These are phyloP conservation scores for Eleusine coracana DNA, from an alignment of 176 grass and related monocot genomes.

Conservation along the genomic window DNA sequence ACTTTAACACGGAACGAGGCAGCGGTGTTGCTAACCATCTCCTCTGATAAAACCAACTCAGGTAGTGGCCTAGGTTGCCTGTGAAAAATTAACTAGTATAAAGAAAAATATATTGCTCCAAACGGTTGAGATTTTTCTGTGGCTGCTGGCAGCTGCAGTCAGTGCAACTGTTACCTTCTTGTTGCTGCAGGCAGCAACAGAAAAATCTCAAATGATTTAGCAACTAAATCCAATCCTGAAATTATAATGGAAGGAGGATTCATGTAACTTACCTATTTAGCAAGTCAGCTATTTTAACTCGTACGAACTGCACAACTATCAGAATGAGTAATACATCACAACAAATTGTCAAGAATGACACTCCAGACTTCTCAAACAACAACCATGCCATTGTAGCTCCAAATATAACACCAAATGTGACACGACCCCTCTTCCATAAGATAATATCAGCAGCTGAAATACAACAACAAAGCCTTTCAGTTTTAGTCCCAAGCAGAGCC, in stretches of 20 bases:
- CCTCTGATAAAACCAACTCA: conserved; percentile 96
- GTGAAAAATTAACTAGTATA: conserved; percentile 9
- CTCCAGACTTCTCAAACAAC: conserved; percentile 85
- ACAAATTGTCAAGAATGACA: conserved; percentile 92
- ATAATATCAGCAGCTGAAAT: conserved; percentile 92
- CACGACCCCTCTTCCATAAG: conserved; percentile 68
- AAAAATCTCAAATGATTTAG: no score
- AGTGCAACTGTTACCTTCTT: no score
- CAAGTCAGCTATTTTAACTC: conserved; percentile 57
- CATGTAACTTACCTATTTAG: conserved; percentile 70
- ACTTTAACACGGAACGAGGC: conserved; percentile 89
- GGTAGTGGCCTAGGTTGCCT: conserved; percentile 88
- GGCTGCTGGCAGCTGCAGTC: no score
- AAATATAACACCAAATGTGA: conserved; percentile 66
- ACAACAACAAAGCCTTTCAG: neutral
- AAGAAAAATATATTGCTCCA: neutral
- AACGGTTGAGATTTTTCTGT: no score
- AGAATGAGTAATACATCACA: conserved; percentile 88
- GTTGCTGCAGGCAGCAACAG: no score
- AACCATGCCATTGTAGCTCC: conserved; percentile 76
- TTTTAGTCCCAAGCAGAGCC: neutral
- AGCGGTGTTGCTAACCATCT: conserved; percentile 87
- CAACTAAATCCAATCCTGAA: conserved; percentile 11
- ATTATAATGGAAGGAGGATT: conserved; percentile 6
- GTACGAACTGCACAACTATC: conserved; percentile 64